Percentiles rank a stretch among this genome's conserved stretches.
Conservation (phyloP, 2,329 filamentous ascomycete species). For the Aspergillus unguis region DNA sequence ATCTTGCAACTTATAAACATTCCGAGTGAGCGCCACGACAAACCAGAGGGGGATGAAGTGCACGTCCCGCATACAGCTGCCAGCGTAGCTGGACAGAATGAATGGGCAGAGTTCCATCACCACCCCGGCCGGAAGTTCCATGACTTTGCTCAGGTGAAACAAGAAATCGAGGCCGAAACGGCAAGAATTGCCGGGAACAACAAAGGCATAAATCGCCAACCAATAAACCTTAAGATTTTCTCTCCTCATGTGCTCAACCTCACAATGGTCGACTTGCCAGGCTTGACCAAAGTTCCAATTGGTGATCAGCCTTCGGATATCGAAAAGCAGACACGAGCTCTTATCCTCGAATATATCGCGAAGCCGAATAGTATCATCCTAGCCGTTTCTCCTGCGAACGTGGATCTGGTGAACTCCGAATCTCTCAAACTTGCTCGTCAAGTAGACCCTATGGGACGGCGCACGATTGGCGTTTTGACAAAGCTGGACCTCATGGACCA, state of each 20-base stretch:
- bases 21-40: slow-evolving; percentile 68
- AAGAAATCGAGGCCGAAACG: slow-evolving; percentile 96
- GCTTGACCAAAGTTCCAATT: slow-evolving; percentile 96
- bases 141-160: slow-evolving; percentile 88
- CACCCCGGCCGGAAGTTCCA: slow-evolving; percentile 84
- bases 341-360: slow-evolving; percentile 97
- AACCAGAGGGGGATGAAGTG: slow-evolving; percentile 61
- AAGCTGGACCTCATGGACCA: slow-evolving; percentile 99
- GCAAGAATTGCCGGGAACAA: slow-evolving; percentile 92
- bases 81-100: slow-evolving; percentile 62
- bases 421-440: slow-evolving; percentile 93
- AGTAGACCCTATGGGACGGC: slow-evolving; percentile 89
- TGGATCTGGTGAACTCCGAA: slow-evolving; percentile 97
- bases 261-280: slow-evolving; percentile 92
- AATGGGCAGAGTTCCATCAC: slow-evolving; percentile 97
- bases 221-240: slow-evolving; percentile 98
- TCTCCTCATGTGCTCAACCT: slow-evolving; percentile 94
- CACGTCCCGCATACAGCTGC: slow-evolving; percentile 73
- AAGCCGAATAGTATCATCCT: slow-evolving; percentile 98
- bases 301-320: slow-evolving; percentile 97
- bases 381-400: slow-evolving; percentile 94
- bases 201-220: slow-evolving; percentile 95
- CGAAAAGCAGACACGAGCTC: slow-evolving; percentile 93
- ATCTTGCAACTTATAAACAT: slow-evolving; percentile 99
- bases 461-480: slow-evolving; percentile 94